Percentiles rank a stretch among this genome's conserved stretches.
Conservation (phyloP, 768 basidiomycete species). For the Xerocomellus intermedius region DNA sequence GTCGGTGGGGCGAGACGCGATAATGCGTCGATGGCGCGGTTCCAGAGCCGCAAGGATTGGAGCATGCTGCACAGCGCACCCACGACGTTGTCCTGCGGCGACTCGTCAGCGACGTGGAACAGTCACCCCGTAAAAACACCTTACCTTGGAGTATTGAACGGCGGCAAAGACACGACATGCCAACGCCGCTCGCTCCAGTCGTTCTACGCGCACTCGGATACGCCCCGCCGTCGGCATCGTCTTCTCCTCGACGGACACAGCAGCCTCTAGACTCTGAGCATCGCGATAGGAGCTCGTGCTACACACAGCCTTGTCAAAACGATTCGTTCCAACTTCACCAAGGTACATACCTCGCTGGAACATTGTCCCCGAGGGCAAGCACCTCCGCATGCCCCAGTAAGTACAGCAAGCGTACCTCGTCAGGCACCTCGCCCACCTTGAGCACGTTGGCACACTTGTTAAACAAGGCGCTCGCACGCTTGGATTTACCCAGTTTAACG, state of each 20-base stretch:
- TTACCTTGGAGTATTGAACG: conserved; percentile 67
- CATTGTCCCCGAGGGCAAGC: conserved; percentile 57
- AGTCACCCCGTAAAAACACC: conserved; percentile 5
- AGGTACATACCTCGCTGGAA: conserved; percentile 52
- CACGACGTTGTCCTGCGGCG: conserved; percentile 56
- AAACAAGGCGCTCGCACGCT: conserved; percentile 66
- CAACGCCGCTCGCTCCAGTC: conserved; percentile 67
- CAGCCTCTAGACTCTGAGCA: conserved; percentile 48
- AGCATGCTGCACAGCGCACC: conserved; percentile 56
- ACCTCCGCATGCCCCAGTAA: conserved; percentile 66
- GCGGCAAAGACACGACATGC: conserved; percentile 68
- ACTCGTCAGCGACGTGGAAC: not conserved
- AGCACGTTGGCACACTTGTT: conserved; percentile 50
- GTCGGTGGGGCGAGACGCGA: conserved; percentile 51
- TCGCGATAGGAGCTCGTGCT: conserved; percentile 60
- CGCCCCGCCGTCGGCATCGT: conserved; percentile 50
- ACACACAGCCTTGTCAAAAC: not conserved
- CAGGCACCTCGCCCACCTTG: conserved; percentile 44
- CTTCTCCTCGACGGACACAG: conserved; percentile 44
- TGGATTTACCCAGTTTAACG: conserved; percentile 68
- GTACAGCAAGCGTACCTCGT: conserved; percentile 53
- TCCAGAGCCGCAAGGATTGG: conserved; percentile 77
- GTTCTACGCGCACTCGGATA: conserved; percentile 54
- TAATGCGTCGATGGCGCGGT: conserved; percentile 70
- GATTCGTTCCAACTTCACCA: not conserved